A percentile compares a stretch with the other conserved stretches of the same genome.
Conservation (phyloP, 345 rosid species). For the Dimocarpus longan region DNA sequence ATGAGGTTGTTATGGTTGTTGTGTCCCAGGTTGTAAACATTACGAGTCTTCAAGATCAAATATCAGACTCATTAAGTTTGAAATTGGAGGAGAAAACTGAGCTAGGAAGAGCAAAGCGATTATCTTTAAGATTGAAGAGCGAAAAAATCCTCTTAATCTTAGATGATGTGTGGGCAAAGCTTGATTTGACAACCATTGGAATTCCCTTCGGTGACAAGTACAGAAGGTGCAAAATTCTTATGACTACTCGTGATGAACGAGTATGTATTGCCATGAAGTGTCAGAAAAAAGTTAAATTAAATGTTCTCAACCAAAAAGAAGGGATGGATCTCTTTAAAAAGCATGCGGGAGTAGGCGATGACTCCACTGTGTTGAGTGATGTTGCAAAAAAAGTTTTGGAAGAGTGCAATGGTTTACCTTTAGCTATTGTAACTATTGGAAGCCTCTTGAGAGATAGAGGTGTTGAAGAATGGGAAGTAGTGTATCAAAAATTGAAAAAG, state of each 20-base stretch:
- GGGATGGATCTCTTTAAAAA: conserved; percentile 13
- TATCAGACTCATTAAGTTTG: not conserved
- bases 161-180: conserved; percentile 26
- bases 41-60: not conserved
- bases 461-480: conserved; percentile 1
- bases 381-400: not conserved
- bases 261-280: not conserved
- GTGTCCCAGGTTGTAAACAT: conserved; percentile 4
- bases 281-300: not conserved
- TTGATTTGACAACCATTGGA: conserved; percentile 17
- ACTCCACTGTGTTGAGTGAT: not conserved
- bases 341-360: not conserved
- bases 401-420: conserved; percentile 12
- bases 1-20: not conserved
- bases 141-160: conserved; percentile 25
- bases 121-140: not conserved
- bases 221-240: conserved; percentile 14
- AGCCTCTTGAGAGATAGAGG: not conserved
- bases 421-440: not conserved
- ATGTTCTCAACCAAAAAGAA: not conserved
- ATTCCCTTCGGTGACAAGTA: not conserved
- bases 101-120: conserved; percentile 7
- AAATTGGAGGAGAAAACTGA: not conserved
- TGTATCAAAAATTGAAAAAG: not conserved
- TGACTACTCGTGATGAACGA: not conserved